Evolutionary conservation across 768 basidiomycete genomes (phyloP).

Genomic region (Rhodotorula babjevae): DNA sequence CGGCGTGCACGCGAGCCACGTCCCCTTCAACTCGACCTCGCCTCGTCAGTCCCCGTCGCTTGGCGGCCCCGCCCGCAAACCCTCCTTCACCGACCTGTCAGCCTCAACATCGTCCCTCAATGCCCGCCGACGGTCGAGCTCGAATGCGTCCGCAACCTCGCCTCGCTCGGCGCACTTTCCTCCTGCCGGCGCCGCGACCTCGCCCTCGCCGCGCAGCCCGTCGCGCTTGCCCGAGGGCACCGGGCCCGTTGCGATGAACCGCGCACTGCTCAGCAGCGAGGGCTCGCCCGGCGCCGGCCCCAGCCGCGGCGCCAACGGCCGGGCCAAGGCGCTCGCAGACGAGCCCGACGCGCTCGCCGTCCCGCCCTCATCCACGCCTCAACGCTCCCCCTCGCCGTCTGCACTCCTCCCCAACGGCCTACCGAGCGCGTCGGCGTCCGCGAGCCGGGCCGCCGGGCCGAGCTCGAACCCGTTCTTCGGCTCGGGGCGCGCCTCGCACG

Average conservation of each 20-base stretch:
- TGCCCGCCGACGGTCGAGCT: background rate
- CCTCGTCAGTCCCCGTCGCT: conserved; percentile 15
- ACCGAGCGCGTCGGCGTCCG: background rate
- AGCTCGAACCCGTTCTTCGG: conserved; percentile 38
- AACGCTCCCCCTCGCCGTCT: background rate
- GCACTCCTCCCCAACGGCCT: background rate
- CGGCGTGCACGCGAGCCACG: conserved; percentile 16
- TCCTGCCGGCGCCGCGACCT: background rate
- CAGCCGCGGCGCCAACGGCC: no score
- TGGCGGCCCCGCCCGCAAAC: background rate
- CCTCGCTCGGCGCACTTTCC: background rate
- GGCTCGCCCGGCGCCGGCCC: background rate
- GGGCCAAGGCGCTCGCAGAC: no score
- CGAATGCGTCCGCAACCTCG: background rate
- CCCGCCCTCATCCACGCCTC: background rate
- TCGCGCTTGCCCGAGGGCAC: background rate
- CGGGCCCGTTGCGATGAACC: conserved; percentile 29
- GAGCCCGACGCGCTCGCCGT: background rate
- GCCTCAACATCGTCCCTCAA: background rate
- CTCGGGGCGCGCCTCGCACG: conserved; percentile 6
- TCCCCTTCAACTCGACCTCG: conserved; percentile 29
- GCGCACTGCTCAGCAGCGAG: conserved; percentile 26
- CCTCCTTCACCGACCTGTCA: conserved; percentile 2
- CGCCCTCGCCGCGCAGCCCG: background rate
- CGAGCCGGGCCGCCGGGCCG: background rate